A percentile compares a stretch with the other conserved stretches of the same genome.
phyloP scores from a whole-genome alignment of 1,284 basidiomycete species.

The Cryptococcus sp. region DNA sequence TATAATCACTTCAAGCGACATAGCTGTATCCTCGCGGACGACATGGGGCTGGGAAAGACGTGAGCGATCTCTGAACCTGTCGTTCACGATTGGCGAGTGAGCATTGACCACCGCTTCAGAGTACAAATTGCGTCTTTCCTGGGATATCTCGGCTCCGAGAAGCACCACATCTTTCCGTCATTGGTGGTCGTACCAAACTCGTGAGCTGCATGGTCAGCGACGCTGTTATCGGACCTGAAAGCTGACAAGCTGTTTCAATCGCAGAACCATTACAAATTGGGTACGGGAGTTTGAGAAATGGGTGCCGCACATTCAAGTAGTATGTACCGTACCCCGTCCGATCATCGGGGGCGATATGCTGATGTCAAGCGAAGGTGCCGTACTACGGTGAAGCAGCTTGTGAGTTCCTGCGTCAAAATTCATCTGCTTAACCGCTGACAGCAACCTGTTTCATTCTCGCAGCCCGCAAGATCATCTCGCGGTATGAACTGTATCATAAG shows the following conservation, averaged over 20 bases:
- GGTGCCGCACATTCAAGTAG: conserved; percentile 64
- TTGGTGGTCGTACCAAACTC: conserved; percentile 92
- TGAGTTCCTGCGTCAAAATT: conserved; percentile 19
- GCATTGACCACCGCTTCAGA: conserved; percentile 54
- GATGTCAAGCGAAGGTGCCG: conserved; percentile 26
- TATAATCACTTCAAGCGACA: conserved; percentile 86
- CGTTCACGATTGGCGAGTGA: too few species aligned
- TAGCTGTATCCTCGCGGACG: conserved; percentile 92
- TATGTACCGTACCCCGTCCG: conserved; percentile 12
- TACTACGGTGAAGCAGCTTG: conserved; percentile 60
- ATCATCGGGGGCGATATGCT: background rate
- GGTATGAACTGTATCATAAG: conserved; percentile 76
- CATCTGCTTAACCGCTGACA: background rate
- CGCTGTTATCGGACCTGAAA: conserved; percentile 27
- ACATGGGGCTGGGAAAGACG: conserved; percentile 79
- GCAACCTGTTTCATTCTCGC: conserved; percentile 42
- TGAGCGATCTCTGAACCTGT: conserved; percentile 15
- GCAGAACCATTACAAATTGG: conserved; percentile 54
- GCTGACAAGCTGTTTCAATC: conserved; percentile 1
- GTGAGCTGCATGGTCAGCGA: conserved; percentile 55
- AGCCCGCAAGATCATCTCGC: conserved; percentile 75
- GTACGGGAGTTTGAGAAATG: conserved; percentile 83
- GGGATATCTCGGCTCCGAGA: conserved; percentile 65
- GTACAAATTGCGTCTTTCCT: conserved; percentile 88
- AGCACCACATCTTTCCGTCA: conserved; percentile 66